phyloP scores from a whole-genome alignment of 2,329 filamentous ascomycete genomes.

The Aspergillus neoniger region DNA sequence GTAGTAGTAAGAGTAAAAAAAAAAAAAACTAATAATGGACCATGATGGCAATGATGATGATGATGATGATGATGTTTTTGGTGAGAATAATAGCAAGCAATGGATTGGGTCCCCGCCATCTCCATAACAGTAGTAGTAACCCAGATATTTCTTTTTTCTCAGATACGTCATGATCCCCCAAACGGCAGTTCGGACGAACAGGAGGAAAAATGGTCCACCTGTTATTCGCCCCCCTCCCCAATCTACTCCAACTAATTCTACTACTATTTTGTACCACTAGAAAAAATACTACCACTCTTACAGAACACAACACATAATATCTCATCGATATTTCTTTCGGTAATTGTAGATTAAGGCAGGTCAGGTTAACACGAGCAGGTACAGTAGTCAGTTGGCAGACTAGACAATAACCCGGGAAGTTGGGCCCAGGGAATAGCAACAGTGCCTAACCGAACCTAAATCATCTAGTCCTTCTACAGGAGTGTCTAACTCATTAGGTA shows the following conservation, averaged over 20 bases:
- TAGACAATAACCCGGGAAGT: conserved; percentile 2
- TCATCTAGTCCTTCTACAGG: too few relatives aligned
- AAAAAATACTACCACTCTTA: not conserved
- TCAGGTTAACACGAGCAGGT: not conserved
- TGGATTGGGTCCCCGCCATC: not conserved
- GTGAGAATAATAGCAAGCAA: not conserved
- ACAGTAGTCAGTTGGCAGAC: not conserved
- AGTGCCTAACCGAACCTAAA: not conserved
- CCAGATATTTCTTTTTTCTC: too few relatives aligned
- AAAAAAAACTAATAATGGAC: not conserved
- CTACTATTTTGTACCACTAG: not conserved
- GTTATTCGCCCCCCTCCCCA: not conserved
- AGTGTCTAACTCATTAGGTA: too few relatives aligned
- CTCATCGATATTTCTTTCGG: not conserved
- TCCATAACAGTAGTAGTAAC: not conserved
- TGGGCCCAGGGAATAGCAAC: not conserved
- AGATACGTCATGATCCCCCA: not conserved
- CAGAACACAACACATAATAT: not conserved
- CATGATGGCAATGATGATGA: not conserved
- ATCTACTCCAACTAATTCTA: too few relatives aligned
- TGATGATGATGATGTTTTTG: not conserved
- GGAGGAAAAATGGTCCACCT: too few relatives aligned
- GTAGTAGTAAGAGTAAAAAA: not conserved
- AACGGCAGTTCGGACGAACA: not conserved
- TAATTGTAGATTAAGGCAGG: not conserved